phyloP scores from a whole-genome alignment of 2,329 filamentous ascomycete species.

The Microcera coccophila region DNA sequence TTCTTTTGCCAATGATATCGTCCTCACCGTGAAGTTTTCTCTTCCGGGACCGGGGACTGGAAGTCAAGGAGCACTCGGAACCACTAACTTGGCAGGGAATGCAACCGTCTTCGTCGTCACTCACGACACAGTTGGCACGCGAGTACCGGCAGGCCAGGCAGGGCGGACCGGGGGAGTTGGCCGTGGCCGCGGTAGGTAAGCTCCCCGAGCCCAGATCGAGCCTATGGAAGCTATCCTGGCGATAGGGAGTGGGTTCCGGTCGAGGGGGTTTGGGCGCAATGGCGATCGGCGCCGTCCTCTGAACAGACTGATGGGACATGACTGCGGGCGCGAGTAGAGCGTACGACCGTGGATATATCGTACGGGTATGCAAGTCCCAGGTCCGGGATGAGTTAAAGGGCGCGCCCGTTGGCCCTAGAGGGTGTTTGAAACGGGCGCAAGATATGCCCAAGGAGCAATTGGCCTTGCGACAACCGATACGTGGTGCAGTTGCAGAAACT shows the following conservation, averaged over 20 bases:
- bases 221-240: conserved; percentile 45
- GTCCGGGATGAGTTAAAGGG: conserved; percentile 1
- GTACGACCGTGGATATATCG: conserved; percentile 1
- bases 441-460: conserved; percentile 23
- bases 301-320: conserved; percentile 53
- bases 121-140: conserved; percentile 71
- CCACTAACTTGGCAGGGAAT: conserved; percentile 74
- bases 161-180: conserved; percentile 45
- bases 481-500: conserved; percentile 3
- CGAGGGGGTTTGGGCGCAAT: conserved; percentile 59
- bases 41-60: conserved; percentile 74
- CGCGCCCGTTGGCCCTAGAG: conserved; percentile 25
- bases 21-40: conserved; percentile 69
- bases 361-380: not conserved
- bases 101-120: conserved; percentile 70
- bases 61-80: conserved; percentile 73
- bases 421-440: conserved; percentile 19
- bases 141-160: conserved; percentile 73
- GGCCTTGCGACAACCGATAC: conserved; percentile 9
- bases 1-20: conserved; percentile 62
- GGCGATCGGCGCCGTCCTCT: conserved; percentile 61
- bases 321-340: conserved; percentile 20
- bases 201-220: conserved; percentile 49
- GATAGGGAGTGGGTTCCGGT: conserved; percentile 37
- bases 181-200: conserved; percentile 42